These are phyloP conservation scores for Mortierella sp. DNA, from an alignment of 371 early-diverging fungal species.

Conservation along the genomic window DNA sequence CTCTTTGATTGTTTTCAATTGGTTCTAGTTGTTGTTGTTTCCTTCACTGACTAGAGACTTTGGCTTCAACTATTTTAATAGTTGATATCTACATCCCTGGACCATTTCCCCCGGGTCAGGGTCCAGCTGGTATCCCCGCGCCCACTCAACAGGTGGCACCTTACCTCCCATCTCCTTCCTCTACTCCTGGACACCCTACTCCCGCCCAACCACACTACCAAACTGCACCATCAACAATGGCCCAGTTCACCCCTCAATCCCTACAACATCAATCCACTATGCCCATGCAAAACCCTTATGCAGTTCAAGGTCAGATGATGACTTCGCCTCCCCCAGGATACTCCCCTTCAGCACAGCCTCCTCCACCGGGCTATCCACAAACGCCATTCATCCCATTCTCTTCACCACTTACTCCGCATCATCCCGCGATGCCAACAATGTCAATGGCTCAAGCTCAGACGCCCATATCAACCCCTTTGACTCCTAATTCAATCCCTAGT, in stretches of 20 bases:
- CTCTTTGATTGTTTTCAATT: background rate
- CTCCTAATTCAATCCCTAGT: constrained; percentile 12
- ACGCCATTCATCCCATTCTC: constrained; percentile 21
- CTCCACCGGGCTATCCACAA: constrained; percentile 14
- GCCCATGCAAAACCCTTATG: background rate
- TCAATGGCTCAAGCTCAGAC: background rate
- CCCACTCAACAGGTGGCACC: background rate
- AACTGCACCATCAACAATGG: constrained; percentile 1
- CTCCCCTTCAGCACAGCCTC: constrained; percentile 6
- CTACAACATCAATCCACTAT: too few relatives aligned
- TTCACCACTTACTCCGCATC: constrained; percentile 6
- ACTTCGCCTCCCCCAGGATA: constrained; percentile 4
- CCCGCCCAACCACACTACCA: too few relatives aligned
- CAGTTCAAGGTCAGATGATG: background rate
- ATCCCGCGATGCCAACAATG: background rate
- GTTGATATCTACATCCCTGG: constrained; percentile 46
- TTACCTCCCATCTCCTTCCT: too few relatives aligned
- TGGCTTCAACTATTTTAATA: background rate
- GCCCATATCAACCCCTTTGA: constrained; percentile 10
- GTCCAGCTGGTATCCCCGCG: constrained; percentile 10
- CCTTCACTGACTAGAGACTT: background rate
- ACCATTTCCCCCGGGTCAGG: constrained; percentile 52
- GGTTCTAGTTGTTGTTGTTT: background rate
- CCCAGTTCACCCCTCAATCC: too few relatives aligned
- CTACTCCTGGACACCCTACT: too few relatives aligned